Percentiles rank a stretch among this genome's conserved stretches.
Evolutionary conservation across 768 basidiomycete genomes (phyloP).

Genomic region (Serendipita sp.): DNA sequence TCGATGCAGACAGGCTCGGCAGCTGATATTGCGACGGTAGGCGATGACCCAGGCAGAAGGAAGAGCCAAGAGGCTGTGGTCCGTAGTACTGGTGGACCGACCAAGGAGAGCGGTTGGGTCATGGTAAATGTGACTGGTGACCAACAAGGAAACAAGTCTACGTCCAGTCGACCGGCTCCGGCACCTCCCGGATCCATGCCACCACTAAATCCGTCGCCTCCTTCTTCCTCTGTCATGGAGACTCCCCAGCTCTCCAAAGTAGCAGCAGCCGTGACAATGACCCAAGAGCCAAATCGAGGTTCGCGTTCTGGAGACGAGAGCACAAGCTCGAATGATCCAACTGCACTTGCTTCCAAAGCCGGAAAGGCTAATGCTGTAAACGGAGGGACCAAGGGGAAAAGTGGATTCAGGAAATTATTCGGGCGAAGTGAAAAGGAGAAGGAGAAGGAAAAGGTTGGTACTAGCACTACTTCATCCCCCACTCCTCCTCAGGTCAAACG

Average conservation of each 20-base stretch:
- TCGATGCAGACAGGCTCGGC: neutral
- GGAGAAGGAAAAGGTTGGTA: neutral
- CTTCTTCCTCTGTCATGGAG: neutral
- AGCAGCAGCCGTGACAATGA: neutral
- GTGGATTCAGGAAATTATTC: neutral
- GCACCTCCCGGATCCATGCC: neutral
- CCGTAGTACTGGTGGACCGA: neutral
- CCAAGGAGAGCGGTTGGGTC: neutral
- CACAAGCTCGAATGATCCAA: neutral
- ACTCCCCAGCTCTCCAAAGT: neutral
- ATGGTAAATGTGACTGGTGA: neutral
- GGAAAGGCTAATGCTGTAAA: neutral
- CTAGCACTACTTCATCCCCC: neutral
- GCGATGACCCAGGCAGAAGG: neutral
- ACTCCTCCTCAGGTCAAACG: neutral
- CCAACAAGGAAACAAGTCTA: neutral
- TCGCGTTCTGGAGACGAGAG: neutral
- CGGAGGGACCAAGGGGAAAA: neutral
- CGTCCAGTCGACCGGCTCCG: neutral
- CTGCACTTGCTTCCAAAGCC: neutral
- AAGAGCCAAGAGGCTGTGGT: neutral
- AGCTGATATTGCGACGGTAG: neutral
- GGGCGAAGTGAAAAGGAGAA: neutral
- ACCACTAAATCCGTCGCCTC: neutral
- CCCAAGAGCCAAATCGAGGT: neutral